Percentiles rank a stretch among this genome's conserved stretches.
Evolutionary conservation across 768 basidiomycete species (phyloP).

Genomic region (Cytidiella melzeri): DNA sequence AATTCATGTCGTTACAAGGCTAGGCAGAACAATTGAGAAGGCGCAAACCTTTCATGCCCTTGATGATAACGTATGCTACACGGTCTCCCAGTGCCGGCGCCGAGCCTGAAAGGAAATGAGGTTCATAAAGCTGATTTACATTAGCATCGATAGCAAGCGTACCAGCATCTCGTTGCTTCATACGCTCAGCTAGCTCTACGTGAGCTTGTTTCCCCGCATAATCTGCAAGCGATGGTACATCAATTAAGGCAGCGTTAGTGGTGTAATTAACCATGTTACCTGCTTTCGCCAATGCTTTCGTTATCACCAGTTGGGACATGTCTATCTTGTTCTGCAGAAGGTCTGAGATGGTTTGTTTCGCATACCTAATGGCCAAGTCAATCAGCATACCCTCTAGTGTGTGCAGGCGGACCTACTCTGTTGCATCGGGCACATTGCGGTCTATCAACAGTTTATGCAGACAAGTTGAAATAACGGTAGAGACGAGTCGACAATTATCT

Average conservation of each 20-base stretch:
- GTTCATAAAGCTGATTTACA: background rate
- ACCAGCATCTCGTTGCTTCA: conserved; percentile 95
- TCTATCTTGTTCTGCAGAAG: conserved; percentile 95
- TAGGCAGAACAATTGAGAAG: background rate
- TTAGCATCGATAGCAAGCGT: background rate
- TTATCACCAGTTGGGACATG: conserved; percentile 99
- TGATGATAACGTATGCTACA: conserved; percentile 98
- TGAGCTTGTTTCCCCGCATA: conserved; percentile 96
- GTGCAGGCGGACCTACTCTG: conserved; percentile 62
- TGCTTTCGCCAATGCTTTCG: conserved; percentile 89
- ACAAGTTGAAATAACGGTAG: conserved; percentile 97
- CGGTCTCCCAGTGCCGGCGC: conserved; percentile 97
- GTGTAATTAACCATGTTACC: conserved; percentile 34
- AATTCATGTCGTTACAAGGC: too few relatives aligned
- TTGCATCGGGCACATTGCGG: conserved; percentile 87
- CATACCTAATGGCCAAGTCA: conserved; percentile 50
- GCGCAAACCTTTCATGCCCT: conserved; percentile 78
- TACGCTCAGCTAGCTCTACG: conserved; percentile 89
- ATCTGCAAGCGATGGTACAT: conserved; percentile 46
- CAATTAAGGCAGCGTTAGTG: background rate
- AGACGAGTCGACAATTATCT: conserved; percentile 97
- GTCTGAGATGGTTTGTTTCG: conserved; percentile 90
- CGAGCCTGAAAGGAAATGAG: conserved; percentile 53
- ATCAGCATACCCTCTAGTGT: conserved; percentile 7
- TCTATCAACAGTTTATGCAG: conserved; percentile 97